phyloP scores from a whole-genome alignment of 179 eudicot genomes.

The Heliamphora pulchella region DNA sequence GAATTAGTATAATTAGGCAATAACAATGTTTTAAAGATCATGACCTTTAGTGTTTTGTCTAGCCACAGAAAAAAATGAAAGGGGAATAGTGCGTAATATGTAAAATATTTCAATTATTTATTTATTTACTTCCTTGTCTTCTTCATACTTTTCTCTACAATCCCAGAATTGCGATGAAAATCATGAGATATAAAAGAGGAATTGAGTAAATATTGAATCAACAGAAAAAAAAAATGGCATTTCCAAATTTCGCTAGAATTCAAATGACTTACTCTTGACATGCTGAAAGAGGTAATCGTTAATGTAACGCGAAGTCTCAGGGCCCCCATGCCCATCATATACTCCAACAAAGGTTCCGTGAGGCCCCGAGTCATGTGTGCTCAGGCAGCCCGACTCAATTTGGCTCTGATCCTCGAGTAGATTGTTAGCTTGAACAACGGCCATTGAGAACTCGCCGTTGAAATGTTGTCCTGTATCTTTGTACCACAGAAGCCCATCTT shows the following conservation, averaged over 20 bases:
- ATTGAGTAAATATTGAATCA: background rate
- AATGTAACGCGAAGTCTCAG: conserved; percentile 79
- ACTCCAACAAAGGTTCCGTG: conserved; percentile 80
- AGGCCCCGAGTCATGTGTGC: conserved; percentile 65
- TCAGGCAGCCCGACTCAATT: conserved; percentile 79
- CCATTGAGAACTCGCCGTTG: conserved; percentile 93
- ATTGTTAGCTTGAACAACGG: conserved; percentile 95
- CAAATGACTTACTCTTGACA: conserved; percentile 61
- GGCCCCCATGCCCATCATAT: conserved; percentile 98
- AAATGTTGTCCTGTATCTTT: conserved; percentile 83
- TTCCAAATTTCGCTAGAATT: background rate
- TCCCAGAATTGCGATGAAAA: background rate
- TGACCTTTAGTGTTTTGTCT: background rate
- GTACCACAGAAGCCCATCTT: conserved; percentile 98
- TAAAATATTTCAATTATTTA: too few species aligned
- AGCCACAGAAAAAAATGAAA: too few species aligned
- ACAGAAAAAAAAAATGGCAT: background rate
- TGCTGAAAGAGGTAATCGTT: conserved; percentile 79
- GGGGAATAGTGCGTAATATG: too few species aligned
- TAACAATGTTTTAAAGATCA: background rate
- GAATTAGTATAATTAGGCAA: background rate
- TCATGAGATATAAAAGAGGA: background rate
- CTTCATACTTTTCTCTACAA: background rate
- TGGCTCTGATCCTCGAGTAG: conserved; percentile 95
- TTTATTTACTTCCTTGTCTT: background rate